Conservation (phyloP, 2,329 filamentous ascomycete species). For the Fusarium anguioides region DNA sequence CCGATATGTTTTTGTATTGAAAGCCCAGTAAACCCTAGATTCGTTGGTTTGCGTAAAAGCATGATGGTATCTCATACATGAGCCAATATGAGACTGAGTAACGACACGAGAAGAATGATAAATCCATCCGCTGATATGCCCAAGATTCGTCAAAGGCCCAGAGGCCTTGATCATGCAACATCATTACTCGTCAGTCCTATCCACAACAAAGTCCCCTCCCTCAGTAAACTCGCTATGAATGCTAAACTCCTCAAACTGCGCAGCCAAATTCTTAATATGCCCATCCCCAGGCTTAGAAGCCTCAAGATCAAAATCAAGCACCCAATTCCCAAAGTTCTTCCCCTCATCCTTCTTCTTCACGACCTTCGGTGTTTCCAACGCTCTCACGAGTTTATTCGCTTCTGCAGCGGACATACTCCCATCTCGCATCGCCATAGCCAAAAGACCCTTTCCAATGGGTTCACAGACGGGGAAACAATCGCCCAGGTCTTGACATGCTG, state of each 20-base stretch:
- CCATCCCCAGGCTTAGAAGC: slow-evolving; percentile 16
- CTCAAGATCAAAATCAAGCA: slow-evolving; percentile 13
- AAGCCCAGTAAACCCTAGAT: too few species aligned
- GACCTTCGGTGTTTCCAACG: background rate
- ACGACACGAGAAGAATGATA: background rate
- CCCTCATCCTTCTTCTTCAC: background rate
- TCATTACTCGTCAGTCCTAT: background rate
- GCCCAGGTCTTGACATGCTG: slow-evolving; percentile 6
- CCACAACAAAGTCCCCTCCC: slow-evolving; percentile 16
- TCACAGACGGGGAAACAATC: slow-evolving; percentile 7
- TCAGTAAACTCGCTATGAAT: slow-evolving; percentile 23
- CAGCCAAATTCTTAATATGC: slow-evolving; percentile 11
- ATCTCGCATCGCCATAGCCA: slow-evolving; percentile 11
- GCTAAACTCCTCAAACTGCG: slow-evolving; percentile 21
- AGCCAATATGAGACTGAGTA: background rate
- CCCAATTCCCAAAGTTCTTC: background rate
- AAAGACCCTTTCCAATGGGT: background rate
- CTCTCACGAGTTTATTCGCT: background rate
- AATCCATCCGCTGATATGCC: background rate
- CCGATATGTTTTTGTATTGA: background rate
- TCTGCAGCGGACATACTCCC: slow-evolving; percentile 13
- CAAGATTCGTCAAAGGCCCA: background rate
- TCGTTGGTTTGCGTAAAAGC: too few species aligned
- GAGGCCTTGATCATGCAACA: background rate
- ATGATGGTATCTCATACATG: background rate